Conservation (phyloP, 1,284 basidiomycete species). For the Fistulinella cinereoalba region DNA sequence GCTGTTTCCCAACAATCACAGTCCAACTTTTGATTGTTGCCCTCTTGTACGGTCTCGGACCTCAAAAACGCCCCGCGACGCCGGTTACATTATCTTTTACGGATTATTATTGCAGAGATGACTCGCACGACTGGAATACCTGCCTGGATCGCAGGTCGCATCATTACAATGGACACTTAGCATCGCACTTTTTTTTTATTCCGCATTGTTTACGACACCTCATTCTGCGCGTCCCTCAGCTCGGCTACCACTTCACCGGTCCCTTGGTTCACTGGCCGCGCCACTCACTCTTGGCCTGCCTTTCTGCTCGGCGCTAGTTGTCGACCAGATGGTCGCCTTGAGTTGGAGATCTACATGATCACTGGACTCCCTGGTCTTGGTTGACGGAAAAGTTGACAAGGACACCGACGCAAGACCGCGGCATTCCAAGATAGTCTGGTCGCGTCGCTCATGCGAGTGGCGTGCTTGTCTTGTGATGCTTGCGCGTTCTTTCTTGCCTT, state of each 20-base stretch:
- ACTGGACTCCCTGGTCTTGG: constrained; percentile 39
- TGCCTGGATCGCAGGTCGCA: constrained; percentile 56
- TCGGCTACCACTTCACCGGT: constrained; percentile 18
- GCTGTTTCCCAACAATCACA: constrained; percentile 45
- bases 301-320: constrained; percentile 21
- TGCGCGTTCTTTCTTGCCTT: constrained; percentile 44
- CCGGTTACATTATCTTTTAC: constrained; percentile 39
- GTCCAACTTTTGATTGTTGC: constrained; percentile 47
- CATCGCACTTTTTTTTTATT: constrained; percentile 51
- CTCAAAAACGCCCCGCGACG: constrained; percentile 26
- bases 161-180: constrained; percentile 45
- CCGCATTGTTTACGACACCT: constrained; percentile 33
- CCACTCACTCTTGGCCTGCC: constrained; percentile 33
- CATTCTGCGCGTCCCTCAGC: constrained; percentile 15
- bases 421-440: constrained; percentile 50
- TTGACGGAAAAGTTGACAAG: constrained; percentile 50
- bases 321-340: constrained; percentile 14
- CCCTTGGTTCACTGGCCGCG: constrained; percentile 40
- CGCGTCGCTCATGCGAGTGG: constrained; percentile 39
- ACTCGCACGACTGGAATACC: constrained; percentile 45
- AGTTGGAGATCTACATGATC: constrained; percentile 45
- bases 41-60: constrained; percentile 9
- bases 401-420: constrained; percentile 70
- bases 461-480: constrained; percentile 51
- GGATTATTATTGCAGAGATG: constrained; percentile 39